Evolutionary conservation across 345 rosid genomes (phyloP).

Genomic region (Erodium maritimum): DNA sequence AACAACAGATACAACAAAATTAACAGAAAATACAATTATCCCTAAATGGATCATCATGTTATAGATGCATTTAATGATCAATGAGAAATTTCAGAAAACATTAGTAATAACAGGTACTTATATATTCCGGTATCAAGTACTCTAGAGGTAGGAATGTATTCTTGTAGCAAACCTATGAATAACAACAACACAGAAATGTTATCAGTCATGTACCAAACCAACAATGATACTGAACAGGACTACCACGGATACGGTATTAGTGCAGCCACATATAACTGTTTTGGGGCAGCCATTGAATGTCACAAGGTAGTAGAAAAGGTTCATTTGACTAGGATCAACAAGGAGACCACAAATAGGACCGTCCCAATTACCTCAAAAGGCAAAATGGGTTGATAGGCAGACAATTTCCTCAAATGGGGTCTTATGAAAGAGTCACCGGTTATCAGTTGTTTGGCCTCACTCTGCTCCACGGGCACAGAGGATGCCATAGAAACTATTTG

Average conservation of each 20-base stretch:
- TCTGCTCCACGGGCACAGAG: slow-evolving; percentile 31
- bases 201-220: too few species aligned
- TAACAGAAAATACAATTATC: neutral
- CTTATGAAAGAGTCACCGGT: slow-evolving; percentile 80
- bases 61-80: neutral
- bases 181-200: too few species aligned
- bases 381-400: slow-evolving; percentile 82
- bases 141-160: neutral
- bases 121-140: neutral
- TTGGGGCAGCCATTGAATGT: too few species aligned
- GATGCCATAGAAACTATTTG: slow-evolving; percentile 38
- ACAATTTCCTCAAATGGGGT: slow-evolving; percentile 57
- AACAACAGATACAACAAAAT: neutral
- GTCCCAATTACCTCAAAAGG: slow-evolving; percentile 66
- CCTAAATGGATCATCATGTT: neutral
- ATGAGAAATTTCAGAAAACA: neutral
- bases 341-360: neutral
- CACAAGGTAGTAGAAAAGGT: neutral
- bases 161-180: neutral
- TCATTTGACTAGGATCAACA: neutral
- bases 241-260: too few species aligned
- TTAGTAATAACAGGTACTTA: neutral
- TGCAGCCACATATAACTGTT: too few species aligned
- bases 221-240: too few species aligned
- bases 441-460: slow-evolving; percentile 21